These are phyloP conservation scores for Teunomyces gatunensis DNA, from an alignment of 805 yeast species.

Conservation along the genomic window DNA sequence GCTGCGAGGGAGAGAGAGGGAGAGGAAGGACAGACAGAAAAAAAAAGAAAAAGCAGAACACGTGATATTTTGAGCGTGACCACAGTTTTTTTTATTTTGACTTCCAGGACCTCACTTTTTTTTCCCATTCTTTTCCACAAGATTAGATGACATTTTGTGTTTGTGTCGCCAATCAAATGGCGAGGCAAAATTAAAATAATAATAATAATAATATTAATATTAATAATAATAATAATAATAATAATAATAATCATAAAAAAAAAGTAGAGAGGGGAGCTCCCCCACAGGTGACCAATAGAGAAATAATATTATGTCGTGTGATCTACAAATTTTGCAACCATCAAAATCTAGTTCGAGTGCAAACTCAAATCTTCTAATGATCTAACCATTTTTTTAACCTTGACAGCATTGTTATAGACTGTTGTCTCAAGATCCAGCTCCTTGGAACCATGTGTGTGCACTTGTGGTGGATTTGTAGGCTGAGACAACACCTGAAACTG, in stretches of 20 bases:
- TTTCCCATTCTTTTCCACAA: neutral
- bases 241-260: too few relatives aligned
- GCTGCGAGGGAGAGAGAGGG: neutral
- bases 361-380: constrained; percentile 15
- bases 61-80: neutral
- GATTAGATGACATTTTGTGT: too few relatives aligned
- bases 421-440: neutral
- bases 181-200: too few relatives aligned
- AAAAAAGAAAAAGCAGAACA: neutral
- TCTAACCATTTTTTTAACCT: constrained; percentile 28
- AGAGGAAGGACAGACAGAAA: too few relatives aligned
- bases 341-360: neutral
- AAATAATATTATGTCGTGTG: constrained; percentile 1
- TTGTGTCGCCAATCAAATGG: too few relatives aligned
- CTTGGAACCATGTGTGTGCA: too few relatives aligned
- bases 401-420: constrained; percentile 22
- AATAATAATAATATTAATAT: too few relatives aligned
- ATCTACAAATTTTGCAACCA: constrained; percentile 3
- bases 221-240: too few relatives aligned
- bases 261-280: too few relatives aligned
- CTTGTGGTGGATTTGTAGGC: neutral
- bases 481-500: neutral
- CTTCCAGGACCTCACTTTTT: neutral
- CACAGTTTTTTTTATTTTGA: neutral
- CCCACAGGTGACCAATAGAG: neutral